A percentile compares a stretch with the other conserved stretches of the same genome.
Conservation (phyloP, 164 flowering plant genomes). For the Magnolia changhungtana region DNA sequence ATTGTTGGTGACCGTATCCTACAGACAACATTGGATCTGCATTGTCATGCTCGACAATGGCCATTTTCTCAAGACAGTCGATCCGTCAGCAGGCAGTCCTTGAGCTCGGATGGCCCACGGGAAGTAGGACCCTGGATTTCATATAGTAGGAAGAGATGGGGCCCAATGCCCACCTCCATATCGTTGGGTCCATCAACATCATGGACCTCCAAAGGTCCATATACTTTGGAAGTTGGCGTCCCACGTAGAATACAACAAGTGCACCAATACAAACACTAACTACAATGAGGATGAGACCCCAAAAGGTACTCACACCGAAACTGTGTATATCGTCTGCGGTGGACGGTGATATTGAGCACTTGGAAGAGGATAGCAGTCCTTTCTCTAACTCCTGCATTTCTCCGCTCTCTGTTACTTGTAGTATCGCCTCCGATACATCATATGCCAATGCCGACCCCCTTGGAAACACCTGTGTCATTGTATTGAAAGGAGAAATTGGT, state of each 20-base stretch:
- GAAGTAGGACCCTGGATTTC: too few species aligned
- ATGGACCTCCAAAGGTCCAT: neutral
- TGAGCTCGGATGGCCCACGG: neutral
- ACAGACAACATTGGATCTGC: too few species aligned
- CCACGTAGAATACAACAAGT: neutral
- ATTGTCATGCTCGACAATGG: neutral
- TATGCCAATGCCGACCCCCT: conserved; percentile 14
- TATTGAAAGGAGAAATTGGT: too few species aligned
- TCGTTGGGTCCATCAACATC: neutral
- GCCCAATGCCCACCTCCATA: neutral
- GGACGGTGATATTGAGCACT: conserved; percentile 3
- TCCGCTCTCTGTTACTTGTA: conserved; percentile 14
- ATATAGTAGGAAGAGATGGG: neutral
- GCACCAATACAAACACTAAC: neutral
- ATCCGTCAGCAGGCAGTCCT: neutral
- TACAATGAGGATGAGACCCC: neutral
- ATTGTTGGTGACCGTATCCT: too few species aligned
- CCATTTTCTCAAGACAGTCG: neutral
- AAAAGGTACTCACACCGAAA: neutral
- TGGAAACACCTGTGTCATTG: conserved; percentile 14
- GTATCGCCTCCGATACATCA: conserved; percentile 15
- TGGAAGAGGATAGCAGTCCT: neutral
- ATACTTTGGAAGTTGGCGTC: neutral
- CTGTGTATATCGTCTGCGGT: neutral
- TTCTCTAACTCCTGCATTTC: conserved; percentile 11